Evolutionary conservation across 129 eudicot species (phyloP).

Genomic region (Flaveria brownii): DNA sequence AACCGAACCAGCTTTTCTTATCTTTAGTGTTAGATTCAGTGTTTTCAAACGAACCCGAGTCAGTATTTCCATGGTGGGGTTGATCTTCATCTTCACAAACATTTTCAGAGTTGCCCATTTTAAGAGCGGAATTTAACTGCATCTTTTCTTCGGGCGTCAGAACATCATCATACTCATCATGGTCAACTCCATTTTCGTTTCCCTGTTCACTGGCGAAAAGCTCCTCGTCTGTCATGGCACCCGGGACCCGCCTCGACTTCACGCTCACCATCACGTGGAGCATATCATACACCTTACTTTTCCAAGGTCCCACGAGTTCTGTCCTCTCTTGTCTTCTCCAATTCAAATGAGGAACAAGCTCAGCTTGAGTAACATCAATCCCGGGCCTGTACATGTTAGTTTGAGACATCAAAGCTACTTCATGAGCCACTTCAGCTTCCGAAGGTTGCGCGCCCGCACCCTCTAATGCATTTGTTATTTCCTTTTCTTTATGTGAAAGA

Average conservation of each 20-base stretch:
- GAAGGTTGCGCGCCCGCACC: conserved; percentile 93
- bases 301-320: conserved; percentile 84
- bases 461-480: conserved; percentile 88
- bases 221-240: conserved; percentile 93
- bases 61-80: conserved; percentile 42
- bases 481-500: conserved; percentile 73
- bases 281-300: conserved; percentile 88
- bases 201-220: conserved; percentile 54
- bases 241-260: conserved; percentile 90
- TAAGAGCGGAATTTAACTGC: conserved; percentile 84
- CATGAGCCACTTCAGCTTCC: conserved; percentile 86
- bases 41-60: conserved; percentile 47
- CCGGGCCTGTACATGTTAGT: conserved; percentile 95
- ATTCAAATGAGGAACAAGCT: conserved; percentile 80
- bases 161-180: conserved; percentile 73
- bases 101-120: conserved; percentile 57
- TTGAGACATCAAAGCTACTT: conserved; percentile 85
- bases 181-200: conserved; percentile 43
- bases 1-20: conserved; percentile 85
- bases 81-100: conserved; percentile 63
- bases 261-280: conserved; percentile 92
- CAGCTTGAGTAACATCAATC: conserved; percentile 93
- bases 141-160: conserved; percentile 77
- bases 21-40: conserved; percentile 60
- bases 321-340: conserved; percentile 91